Base-by-base conservation (phyloP, 768 basidiomycete genomes). In the Boletellus emodensis region DNA sequence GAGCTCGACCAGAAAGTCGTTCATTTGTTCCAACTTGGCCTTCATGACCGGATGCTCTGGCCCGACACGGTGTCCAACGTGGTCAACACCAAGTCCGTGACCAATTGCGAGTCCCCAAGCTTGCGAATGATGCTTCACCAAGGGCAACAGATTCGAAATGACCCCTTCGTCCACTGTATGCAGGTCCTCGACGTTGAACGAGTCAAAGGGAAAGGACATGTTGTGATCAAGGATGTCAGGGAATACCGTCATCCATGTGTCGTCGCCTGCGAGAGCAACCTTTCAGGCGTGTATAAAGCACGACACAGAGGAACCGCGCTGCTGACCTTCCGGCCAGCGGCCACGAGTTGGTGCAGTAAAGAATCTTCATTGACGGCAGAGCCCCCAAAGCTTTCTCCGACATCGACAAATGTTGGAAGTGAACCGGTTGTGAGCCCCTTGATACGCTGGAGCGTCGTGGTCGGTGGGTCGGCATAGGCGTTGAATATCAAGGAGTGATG, bases 161-260 rank as follows among this genome's bases (percentile, higher is more conserved):
- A 98, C 94, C 8, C 95, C 95, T 45, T 87, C 75, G 61, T 99
- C 96, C 41, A 98, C 96, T 0, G 91, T 87, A 61, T 99, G 94
- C 3, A 99, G 76, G 65, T 98, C 96, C 67, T 98, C 96, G 52
- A 99, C 96, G 67, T 98, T 94, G 77, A 99, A 98, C 0, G 94
- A 96, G 68, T 96, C 94, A 64, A 83, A 98, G 0, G 94, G 86
- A 62, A 82, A 87, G 1, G 86, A 76, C 75, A 88, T 82, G 60
- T 89, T 84, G 13, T 73, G 66, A 26, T 78, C 74, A 57, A 97
- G 93, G 5, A 81, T 71, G 46, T 79, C 71, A 0, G 94, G 91
- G 62, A 94, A 99, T 12, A 94, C 80, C 1, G 84, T 80, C 68
- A 88, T 81, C 96, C 96, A 99, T 0, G 96, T 99, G 66, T 98